Evolutionary conservation across 176 grass and related monocot genomes (phyloP), one percentile per base, ranked within the genome.

Genomic region (Puya raimondii): DNA sequence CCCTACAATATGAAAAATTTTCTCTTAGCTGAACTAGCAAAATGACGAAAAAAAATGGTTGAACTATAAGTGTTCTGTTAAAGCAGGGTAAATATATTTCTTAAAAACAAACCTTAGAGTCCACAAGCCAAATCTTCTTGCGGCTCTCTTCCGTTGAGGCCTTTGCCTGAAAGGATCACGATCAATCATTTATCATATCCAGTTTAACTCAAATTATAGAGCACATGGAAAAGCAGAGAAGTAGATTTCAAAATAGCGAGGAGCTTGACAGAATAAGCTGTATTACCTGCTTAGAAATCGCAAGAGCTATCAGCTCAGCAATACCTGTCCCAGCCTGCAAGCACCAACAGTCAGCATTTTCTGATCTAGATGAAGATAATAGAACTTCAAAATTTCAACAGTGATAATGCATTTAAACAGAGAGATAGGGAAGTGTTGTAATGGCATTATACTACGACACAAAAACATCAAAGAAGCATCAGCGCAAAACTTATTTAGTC

Each of bases 291-390:
- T 82, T 96, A 20, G 93, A 96, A 76, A 96, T 85, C 65, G 85
- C 79, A 74, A 87, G 66, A 61, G 88, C 86, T 51, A 96, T 85
- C 53, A 96, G 73, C 72, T 90, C 93, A 81, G 88, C 89, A 81
- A 96, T 96, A 73, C 88, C 93, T 65, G 93, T 96, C 48, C 93
- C 89, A 72, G 93, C 93, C 89, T 96, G 77, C 61, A 92, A 75
- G 29, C 71, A 77, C n/a, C 80, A 48, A 77, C 70, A 13, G 10
- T 16, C 56, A 61, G 16, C 8, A 8, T 18, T 61, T 61, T 61
- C 17, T 20, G 14, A 22, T 61, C 21, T 16, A 65, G 61, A 21
- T 72, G 14, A 53, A 11, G 15, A 49, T 49, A 75, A 63, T 65
- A 65, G 23, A 47, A 42, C 17, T 10, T 1, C 10, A 23, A 70